Percentiles rank a stretch among this genome's conserved stretches.
These are phyloP conservation scores for Termitomyces eurrhizus DNA, from an alignment of 768 basidiomycete genomes.

Conservation along the genomic window DNA sequence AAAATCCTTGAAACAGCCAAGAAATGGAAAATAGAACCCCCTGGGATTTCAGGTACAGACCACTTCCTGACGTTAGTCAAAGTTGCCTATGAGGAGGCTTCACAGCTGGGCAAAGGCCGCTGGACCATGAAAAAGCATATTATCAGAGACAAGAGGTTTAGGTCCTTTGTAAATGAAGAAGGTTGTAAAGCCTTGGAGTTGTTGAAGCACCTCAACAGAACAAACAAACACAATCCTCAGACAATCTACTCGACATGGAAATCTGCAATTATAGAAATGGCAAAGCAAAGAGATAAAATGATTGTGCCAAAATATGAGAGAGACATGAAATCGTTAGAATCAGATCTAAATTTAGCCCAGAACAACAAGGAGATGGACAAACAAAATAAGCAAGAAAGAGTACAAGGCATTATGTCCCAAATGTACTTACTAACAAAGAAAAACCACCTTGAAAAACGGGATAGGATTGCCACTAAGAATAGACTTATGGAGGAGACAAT, in stretches of 20 bases:
- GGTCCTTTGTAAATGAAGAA: neutral
- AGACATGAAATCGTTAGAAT: neutral
- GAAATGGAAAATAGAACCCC: neutral
- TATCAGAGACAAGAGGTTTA: neutral
- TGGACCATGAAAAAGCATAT: neutral
- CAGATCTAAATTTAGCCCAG: neutral
- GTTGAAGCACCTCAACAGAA: neutral
- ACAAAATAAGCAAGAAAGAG: neutral
- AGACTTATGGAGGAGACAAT: too few relatives aligned
- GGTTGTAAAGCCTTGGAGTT: neutral
- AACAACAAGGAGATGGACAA: too few relatives aligned
- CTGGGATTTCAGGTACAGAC: neutral
- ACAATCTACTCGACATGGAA: neutral
- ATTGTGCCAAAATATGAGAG: neutral
- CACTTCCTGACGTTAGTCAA: neutral
- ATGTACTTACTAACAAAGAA: neutral
- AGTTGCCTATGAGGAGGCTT: neutral
- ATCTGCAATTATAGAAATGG: neutral
- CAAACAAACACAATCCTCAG: neutral
- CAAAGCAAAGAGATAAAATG: neutral
- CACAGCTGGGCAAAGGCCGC: neutral
- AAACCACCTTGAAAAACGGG: neutral
- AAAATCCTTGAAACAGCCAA: neutral
- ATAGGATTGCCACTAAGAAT: too few relatives aligned
- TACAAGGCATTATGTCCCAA: neutral